These are phyloP conservation scores for Russula sp. DNA, from an alignment of 768 basidiomycete species.

Conservation along the genomic window DNA sequence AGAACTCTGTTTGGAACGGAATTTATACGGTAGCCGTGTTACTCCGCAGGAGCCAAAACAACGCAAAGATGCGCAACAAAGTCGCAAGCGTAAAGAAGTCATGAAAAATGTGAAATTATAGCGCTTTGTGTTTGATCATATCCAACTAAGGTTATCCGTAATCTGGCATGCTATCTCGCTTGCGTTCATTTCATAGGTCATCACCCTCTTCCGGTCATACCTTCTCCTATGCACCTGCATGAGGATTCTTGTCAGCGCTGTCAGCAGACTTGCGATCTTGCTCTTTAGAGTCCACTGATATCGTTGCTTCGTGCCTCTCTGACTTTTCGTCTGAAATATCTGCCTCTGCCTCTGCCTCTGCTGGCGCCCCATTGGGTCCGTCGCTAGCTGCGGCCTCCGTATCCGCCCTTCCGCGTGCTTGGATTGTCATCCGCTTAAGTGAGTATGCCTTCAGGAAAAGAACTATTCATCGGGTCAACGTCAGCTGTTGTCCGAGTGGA, in stretches of 20 bases:
- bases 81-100: background rate
- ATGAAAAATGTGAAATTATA: background rate
- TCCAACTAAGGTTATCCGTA: background rate
- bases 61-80: background rate
- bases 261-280: background rate
- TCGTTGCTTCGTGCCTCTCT: conserved; percentile 5
- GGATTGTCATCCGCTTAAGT: conserved; percentile 34
- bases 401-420: conserved; percentile 31
- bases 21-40: background rate
- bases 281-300: background rate
- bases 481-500: background rate
- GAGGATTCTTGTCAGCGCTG: background rate
- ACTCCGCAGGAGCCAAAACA: background rate
- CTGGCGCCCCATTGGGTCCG: conserved; percentile 1
- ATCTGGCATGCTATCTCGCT: background rate
- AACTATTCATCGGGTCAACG: conserved; percentile 26
- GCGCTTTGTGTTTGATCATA: no score
- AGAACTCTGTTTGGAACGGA: background rate
- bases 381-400: conserved; percentile 23
- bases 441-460: conserved; percentile 41
- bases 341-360: conserved; percentile 17
- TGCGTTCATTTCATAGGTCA: background rate
- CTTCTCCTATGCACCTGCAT: background rate
- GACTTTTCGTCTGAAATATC: conserved; percentile 18
- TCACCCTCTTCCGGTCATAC: background rate